Evolutionary conservation across 345 rosid species (phyloP).

Genomic region (Brassica carinata): DNA sequence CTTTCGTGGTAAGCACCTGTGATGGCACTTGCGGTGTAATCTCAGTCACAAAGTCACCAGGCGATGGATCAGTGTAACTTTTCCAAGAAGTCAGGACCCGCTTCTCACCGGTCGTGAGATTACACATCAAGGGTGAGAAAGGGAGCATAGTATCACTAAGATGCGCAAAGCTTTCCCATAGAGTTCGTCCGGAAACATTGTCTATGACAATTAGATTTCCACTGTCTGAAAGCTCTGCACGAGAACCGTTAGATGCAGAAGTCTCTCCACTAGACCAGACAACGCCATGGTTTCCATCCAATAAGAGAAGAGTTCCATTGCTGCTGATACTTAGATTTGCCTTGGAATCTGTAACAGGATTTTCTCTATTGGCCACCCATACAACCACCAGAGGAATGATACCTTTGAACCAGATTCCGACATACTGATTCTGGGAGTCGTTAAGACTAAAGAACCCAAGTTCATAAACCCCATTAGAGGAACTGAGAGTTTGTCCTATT

Average conservation of each 20-base stretch:
- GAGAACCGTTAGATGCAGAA: neutral
- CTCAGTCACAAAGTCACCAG: slow-evolving; percentile 33
- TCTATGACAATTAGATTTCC: slow-evolving; percentile 14
- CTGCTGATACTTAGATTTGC: slow-evolving; percentile 21
- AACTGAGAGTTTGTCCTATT: slow-evolving; percentile 27
- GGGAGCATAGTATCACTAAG: slow-evolving; percentile 36
- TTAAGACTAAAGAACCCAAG: slow-evolving; percentile 42
- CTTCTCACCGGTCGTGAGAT: slow-evolving; percentile 8
- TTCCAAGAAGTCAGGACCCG: slow-evolving; percentile 46
- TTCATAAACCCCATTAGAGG: slow-evolving; percentile 28
- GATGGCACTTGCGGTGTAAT: slow-evolving; percentile 41
- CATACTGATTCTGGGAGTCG: slow-evolving; percentile 23
- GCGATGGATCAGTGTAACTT: slow-evolving; percentile 41
- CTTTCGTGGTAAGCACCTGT: slow-evolving; percentile 28
- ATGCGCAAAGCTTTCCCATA: slow-evolving; percentile 2
- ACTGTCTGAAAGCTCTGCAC: slow-evolving; percentile 28
- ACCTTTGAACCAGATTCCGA: slow-evolving; percentile 52
- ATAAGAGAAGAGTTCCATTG: slow-evolving; percentile 27
- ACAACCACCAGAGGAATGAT: slow-evolving; percentile 24
- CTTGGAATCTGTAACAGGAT: slow-evolving; percentile 23
- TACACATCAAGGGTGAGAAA: slow-evolving; percentile 25
- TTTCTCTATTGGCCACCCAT: slow-evolving; percentile 59
- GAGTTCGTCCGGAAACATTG: neutral
- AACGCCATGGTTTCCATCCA: neutral
- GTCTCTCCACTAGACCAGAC: slow-evolving; percentile 28